Base-by-base conservation (phyloP, 345 rosid species). In the Melastoma malabathricum region DNA sequence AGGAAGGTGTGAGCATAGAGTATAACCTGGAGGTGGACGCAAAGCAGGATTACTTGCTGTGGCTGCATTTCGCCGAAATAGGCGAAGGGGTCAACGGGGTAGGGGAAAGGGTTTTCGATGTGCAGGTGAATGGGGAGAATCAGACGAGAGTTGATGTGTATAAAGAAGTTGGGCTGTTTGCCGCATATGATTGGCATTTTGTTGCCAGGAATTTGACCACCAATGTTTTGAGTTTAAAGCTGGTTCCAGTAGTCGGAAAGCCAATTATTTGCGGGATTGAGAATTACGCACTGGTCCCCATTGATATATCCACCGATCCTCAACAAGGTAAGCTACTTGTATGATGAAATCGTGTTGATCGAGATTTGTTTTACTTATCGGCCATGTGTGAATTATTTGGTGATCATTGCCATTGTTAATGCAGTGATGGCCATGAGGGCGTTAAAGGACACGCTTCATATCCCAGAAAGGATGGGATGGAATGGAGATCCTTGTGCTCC, bases 401-500 rank as follows among this genome's bases (percentile, higher is more conserved):
- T 5, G 19, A 48, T 59, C 55, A 14, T 19, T 27, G 52, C 25
- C 31, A 47, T 29, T 18, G 39, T 38, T 59, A 49, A 4, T 65
- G 72, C 64, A 93, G 99, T 64, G 66, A 52, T 59, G 48, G 97
- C 97, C 18, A 93, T 93, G 99, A 79, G 70, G 67, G 87, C 94
- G 5, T 70, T 93, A 77, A 88, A 93, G 68, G 96, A 88, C 48
- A 81, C 96, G 0, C 79, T 93, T 14, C 80, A 73, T 15, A 74
- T 93, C 63, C 99, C 96, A 10, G 92, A 65, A 51, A 81, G 96
- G 50, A 88, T 93, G 99, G 99, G 99, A 44, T 93, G 99, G 99
- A 88, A 83, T 63, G 99, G 99, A 48, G 97, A 93, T 72, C 99
- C 99, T 10, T 93, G 99, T 68, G 92, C 99, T 61, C 99, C 99